A percentile compares a stretch with the other conserved stretches of the same genome.
Conservation (phyloP, 1,284 basidiomycete genomes). For the Caloboletus inedulis region DNA sequence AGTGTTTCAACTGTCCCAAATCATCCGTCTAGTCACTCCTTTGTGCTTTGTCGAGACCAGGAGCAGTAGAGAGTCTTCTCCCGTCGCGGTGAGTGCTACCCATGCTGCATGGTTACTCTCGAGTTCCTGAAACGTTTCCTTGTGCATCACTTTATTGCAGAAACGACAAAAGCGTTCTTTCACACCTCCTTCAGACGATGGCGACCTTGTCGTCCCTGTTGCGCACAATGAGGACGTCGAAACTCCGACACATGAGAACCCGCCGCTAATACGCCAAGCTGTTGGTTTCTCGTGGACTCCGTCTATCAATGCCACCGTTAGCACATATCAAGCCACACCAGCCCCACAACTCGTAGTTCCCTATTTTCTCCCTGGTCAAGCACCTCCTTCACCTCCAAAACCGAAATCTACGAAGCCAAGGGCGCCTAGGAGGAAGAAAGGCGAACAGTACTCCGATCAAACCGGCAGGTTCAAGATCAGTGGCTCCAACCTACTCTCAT, state of each 20-base stretch:
- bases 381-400: slow-evolving; percentile 32
- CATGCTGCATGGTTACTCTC: not conserved
- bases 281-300: slow-evolving; percentile 47
- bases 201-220: slow-evolving; percentile 36
- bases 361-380: slow-evolving; percentile 53
- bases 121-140: not conserved
- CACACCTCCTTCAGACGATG: slow-evolving; percentile 53
- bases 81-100: slow-evolving; percentile 37
- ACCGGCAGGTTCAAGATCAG: slow-evolving; percentile 29
- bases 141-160: slow-evolving; percentile 16
- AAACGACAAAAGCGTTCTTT: slow-evolving; percentile 44
- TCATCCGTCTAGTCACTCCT: slow-evolving; percentile 7
- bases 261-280: slow-evolving; percentile 53
- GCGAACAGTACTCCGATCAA: slow-evolving; percentile 22
- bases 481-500: slow-evolving; percentile 23
- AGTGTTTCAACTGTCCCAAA: slow-evolving; percentile 8
- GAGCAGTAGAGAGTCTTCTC: slow-evolving; percentile 56
- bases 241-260: slow-evolving; percentile 44
- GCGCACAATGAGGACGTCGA: slow-evolving; percentile 42
- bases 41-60: slow-evolving; percentile 31
- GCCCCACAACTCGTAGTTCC: slow-evolving; percentile 25
- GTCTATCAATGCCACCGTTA: slow-evolving; percentile 28
- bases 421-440: slow-evolving; percentile 28
- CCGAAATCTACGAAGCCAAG: slow-evolving; percentile 28
- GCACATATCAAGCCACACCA: slow-evolving; percentile 46